A percentile compares a stretch with the other conserved stretches of the same genome.
Evolutionary conservation across 495 filamentous ascomycete genomes (phyloP).

Genomic region (Evernia prunastri): DNA sequence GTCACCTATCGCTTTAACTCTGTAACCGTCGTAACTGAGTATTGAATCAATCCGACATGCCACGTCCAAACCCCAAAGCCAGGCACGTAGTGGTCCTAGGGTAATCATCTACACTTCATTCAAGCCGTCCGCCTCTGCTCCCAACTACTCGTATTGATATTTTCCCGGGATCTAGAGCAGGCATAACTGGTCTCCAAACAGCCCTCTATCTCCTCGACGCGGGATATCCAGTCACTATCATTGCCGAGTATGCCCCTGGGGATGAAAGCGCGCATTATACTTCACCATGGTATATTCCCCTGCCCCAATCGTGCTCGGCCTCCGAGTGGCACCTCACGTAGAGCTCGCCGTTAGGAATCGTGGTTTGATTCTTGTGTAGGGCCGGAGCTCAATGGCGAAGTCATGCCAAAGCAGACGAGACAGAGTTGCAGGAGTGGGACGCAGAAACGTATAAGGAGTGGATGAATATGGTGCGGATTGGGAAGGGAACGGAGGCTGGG

Average conservation of each 20-base stretch:
- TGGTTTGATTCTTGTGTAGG: constrained; percentile 23
- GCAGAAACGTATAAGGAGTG: constrained; percentile 33
- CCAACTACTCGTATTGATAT: not conserved
- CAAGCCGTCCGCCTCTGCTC: not conserved
- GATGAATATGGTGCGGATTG: constrained; percentile 23
- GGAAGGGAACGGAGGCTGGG: constrained; percentile 19
- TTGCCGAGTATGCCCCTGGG: constrained; percentile 39
- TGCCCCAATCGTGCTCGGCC: not conserved
- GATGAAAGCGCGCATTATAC: constrained; percentile 36
- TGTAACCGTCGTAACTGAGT: not conserved
- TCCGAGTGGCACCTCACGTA: not conserved
- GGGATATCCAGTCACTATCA: constrained; percentile 37
- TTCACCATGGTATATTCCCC: constrained; percentile 30
- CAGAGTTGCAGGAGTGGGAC: constrained; percentile 33
- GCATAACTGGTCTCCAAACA: constrained; percentile 44
- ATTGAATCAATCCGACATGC: not conserved
- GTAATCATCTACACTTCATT: not conserved
- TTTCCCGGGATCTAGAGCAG: constrained; percentile 30
- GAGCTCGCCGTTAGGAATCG: not conserved
- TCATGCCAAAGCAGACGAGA: constrained; percentile 28
- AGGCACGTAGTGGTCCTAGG: constrained; percentile 8
- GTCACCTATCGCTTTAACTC: not conserved
- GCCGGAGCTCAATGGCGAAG: constrained; percentile 39
- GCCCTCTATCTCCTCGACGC: constrained; percentile 38
- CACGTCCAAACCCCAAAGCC: not conserved